Conservation (phyloP, 1,284 basidiomycete species). For the Heterobasidion occidentale region DNA sequence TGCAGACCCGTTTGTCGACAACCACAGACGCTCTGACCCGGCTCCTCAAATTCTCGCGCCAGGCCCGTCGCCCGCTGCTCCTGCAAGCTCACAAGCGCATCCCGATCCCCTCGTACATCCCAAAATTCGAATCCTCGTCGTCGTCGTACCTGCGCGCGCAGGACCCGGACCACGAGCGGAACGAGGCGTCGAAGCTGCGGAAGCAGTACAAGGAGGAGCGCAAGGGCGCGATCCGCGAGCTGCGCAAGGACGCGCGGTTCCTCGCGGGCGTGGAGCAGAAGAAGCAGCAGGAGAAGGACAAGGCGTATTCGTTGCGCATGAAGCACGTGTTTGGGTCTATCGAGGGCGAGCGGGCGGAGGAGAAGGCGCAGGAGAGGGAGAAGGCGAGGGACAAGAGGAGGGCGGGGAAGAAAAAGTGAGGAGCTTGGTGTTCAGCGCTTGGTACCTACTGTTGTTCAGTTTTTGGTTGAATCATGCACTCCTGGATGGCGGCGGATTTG, state of each 20-base stretch:
- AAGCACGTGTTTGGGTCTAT: constrained; percentile 78
- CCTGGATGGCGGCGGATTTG: no score
- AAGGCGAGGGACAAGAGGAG: constrained; percentile 73
- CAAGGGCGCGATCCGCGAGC: constrained; percentile 95
- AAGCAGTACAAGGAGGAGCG: constrained; percentile 91
- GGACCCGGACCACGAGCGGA: constrained; percentile 92
- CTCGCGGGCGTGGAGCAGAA: constrained; percentile 83
- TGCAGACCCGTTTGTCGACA: constrained; percentile 36
- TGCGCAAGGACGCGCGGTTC: constrained; percentile 94
- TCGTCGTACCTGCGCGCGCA: constrained; percentile 77
- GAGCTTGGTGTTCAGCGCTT: not conserved
- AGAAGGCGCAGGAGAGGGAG: constrained; percentile 86
- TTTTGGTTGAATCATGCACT: no score
- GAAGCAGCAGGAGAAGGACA: constrained; percentile 81
- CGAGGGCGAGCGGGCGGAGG: constrained; percentile 88
- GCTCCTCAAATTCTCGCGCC: constrained; percentile 66
- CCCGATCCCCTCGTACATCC: constrained; percentile 88
- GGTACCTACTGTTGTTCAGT: no score
- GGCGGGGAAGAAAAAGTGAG: constrained; percentile 53
- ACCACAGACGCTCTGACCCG: constrained; percentile 42
- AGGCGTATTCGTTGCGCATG: constrained; percentile 71
- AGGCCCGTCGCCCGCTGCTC: constrained; percentile 71
- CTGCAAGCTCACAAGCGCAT: constrained; percentile 96
- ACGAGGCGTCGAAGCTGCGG: constrained; percentile 81
- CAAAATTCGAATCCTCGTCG: constrained; percentile 86